phyloP scores from a whole-genome alignment of 1,284 basidiomycete species.

The Veloporphyrellus conicus region DNA sequence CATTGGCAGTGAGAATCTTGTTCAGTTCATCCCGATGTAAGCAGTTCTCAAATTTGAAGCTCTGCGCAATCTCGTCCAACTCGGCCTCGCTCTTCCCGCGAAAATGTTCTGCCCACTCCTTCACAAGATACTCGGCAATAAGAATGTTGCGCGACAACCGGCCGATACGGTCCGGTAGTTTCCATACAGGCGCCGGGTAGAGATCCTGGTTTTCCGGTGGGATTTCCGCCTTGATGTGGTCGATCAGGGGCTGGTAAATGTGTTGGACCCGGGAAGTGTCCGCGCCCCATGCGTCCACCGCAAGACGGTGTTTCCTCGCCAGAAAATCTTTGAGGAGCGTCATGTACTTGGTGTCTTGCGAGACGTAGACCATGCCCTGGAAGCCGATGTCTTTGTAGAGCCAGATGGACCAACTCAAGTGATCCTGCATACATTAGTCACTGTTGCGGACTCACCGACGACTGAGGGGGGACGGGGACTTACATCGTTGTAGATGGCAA shows the following conservation, averaged over 20 bases:
- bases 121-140: conserved; percentile 58
- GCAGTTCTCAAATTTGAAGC: conserved; percentile 60
- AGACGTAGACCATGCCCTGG: conserved; percentile 77
- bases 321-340: conserved; percentile 59
- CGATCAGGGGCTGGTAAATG: conserved; percentile 54
- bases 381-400: conserved; percentile 83
- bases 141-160: conserved; percentile 56
- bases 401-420: conserved; percentile 79
- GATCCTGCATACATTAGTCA: conserved; percentile 43
- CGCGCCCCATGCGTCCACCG: conserved; percentile 63
- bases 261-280: conserved; percentile 46
- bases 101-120: conserved; percentile 65
- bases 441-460: background rate
- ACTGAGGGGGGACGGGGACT: background rate
- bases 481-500: conserved; percentile 67
- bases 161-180: conserved; percentile 40
- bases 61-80: conserved; percentile 56
- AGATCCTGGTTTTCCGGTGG: conserved; percentile 40
- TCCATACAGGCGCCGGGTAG: conserved; percentile 55
- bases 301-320: conserved; percentile 57
- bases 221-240: conserved; percentile 50
- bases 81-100: conserved; percentile 51
- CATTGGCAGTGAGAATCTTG: conserved; percentile 42
- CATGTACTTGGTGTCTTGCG: conserved; percentile 67
- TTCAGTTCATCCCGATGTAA: conserved; percentile 47